Conservation (phyloP, 169 alveolate genomes). For the Eimeria sp. region DNA sequence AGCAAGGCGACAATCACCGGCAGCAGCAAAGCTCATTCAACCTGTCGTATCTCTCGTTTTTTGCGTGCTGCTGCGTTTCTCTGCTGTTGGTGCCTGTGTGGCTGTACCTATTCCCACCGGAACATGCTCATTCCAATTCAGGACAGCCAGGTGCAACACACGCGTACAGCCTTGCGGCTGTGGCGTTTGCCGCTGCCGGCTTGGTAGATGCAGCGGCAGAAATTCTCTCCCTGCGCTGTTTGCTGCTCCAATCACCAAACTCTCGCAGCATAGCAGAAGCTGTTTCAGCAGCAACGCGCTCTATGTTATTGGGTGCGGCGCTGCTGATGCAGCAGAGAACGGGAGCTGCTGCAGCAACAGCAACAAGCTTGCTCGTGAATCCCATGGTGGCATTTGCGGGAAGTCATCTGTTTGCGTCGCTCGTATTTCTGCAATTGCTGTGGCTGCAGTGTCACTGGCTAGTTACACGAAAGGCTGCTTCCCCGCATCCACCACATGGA, state of each 20-base stretch:
- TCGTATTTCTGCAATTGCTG: not conserved
- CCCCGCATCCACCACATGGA: not conserved
- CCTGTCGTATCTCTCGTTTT: not conserved
- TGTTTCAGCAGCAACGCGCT: slow-evolving; percentile 17
- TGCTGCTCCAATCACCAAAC: not conserved
- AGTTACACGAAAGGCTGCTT: not conserved
- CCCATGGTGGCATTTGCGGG: slow-evolving; percentile 51
- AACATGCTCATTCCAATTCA: not conserved
- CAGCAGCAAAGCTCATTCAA: slow-evolving; percentile 43
- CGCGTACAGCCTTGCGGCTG: slow-evolving; percentile 37
- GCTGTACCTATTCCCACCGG: slow-evolving; percentile 16
- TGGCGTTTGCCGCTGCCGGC: slow-evolving; percentile 50
- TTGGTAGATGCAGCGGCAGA: slow-evolving; percentile 65
- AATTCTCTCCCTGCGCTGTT: slow-evolving; percentile 28
- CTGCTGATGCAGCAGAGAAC: slow-evolving; percentile 12
- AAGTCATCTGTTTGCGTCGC: slow-evolving; percentile 20
- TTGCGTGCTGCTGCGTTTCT: slow-evolving; percentile 37
- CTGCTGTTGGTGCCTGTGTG: slow-evolving; percentile 30
- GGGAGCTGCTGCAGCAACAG: not conserved
- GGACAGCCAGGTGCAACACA: not conserved
- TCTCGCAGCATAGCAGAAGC: slow-evolving; percentile 58
- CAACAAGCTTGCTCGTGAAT: slow-evolving; percentile 1
- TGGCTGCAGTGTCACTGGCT: slow-evolving; percentile 43
- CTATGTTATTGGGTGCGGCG: not conserved
- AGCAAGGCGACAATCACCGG: not conserved